Evolutionary conservation across 257 asterid species (phyloP), one percentile per base, ranked within the genome.

Genomic region (Lantana camara): DNA sequence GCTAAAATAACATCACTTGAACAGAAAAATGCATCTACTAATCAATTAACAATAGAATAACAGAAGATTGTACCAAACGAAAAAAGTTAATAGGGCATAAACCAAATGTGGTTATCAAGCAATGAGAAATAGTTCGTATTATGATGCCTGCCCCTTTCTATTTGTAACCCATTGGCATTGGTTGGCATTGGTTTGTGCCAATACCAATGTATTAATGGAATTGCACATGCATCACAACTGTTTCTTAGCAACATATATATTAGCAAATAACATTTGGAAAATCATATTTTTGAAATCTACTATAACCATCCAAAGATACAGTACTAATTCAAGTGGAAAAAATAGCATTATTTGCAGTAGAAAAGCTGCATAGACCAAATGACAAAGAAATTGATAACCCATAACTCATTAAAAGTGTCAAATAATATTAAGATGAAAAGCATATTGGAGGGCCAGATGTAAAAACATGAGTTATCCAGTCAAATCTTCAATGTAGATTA

Each of bases 401-500:
- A 46, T 22, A 56, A 51, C 21, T 24, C 42, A 60, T 20, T 45
- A 12, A 47, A 30, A 14, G 0, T 55, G 41, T 45, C 53, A 53
- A 46, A 63, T 47, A 65, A 77, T 49, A 60, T 57, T 52, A 65
- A 17, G 17, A 32, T 56, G 17, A 55, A 32, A 23, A 53, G 54
- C 59, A 50, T 52, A 63, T 20, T 29, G 17, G 71, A 60, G 40
- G 59, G 30, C 20, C 50, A 32, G 40, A 30, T 58, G 35, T 14
- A 42, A 35, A 66, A 42, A 38, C 55, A 6, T 45, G 68, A 49
- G 40, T 55, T 17, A 66, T 15, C 42, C 24, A 44, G 67, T 50
- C 71, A 73, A 46, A 66, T 30, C 38, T 30, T 63, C 34, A 79
- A 57, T 47, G 63, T 51, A 69, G 70, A 63, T 56, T 38, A 55